A percentile compares a stretch with the other conserved stretches of the same genome.
These are phyloP conservation scores for Bruguiera sexangula DNA, from an alignment of 345 rosid genomes.

Conservation along the genomic window DNA sequence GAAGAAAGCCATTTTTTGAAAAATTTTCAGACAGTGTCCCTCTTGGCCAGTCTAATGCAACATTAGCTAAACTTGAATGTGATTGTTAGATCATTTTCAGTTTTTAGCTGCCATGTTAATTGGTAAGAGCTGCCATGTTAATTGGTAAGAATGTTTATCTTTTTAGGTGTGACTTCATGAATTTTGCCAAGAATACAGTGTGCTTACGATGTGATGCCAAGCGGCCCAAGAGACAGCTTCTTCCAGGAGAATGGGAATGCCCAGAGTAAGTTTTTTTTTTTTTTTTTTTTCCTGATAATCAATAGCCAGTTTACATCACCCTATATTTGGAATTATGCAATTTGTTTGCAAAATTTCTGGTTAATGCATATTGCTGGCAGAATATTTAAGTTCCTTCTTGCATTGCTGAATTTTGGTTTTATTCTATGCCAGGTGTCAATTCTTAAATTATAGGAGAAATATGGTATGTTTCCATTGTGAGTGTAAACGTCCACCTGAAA, in stretches of 20 bases:
- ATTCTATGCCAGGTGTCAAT: slow-evolving; percentile 75
- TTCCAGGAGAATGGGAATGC: slow-evolving; percentile 99
- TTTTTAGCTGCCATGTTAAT: slow-evolving; percentile 7
- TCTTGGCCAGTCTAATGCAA: not conserved
- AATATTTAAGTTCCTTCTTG: not conserved
- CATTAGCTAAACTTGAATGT: not conserved
- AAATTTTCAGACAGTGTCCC: too few relatives aligned
- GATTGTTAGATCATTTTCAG: not conserved
- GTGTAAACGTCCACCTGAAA: slow-evolving; percentile 92
- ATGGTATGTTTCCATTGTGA: slow-evolving; percentile 93
- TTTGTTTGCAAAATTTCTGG: not conserved
- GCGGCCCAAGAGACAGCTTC: slow-evolving; percentile 91
- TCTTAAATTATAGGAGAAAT: slow-evolving; percentile 93
- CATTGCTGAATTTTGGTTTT: slow-evolving; percentile 21
- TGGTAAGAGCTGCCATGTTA: slow-evolving; percentile 8
- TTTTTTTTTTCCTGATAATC: slow-evolving; percentile 8
- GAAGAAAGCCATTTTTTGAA: too few relatives aligned
- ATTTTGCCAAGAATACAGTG: slow-evolving; percentile 85
- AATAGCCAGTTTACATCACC: not conserved
- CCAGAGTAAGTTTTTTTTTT: slow-evolving; percentile 59
- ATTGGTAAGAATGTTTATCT: slow-evolving; percentile 18
- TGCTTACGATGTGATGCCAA: slow-evolving; percentile 98
- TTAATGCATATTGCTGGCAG: not conserved
- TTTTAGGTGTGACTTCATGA: slow-evolving; percentile 94
- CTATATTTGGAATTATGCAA: not conserved